phyloP scores from a whole-genome alignment of 1,284 basidiomycete genomes.

The Waitea zeae region DNA sequence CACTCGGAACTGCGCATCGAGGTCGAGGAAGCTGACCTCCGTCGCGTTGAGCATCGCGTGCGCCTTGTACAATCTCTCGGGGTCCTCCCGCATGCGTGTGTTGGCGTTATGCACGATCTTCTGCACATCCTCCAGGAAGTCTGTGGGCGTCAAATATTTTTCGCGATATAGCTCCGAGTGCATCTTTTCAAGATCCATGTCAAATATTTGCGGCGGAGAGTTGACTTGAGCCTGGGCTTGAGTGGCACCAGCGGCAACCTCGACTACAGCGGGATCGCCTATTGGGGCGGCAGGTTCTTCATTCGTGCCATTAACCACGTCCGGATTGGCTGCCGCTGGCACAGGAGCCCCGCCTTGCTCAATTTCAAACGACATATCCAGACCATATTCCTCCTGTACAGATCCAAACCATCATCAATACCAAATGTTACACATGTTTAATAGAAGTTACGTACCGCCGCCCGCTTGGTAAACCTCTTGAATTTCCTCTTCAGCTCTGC shows the following conservation, averaged over 20 bases:
- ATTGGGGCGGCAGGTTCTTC: conserved; percentile 9
- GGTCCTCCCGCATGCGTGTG: conserved; percentile 45
- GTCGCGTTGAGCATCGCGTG: conserved; percentile 84
- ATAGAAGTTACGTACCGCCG: conserved; percentile 37
- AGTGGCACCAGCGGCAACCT: not conserved
- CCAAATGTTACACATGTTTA: not conserved
- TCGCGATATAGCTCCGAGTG: conserved; percentile 75
- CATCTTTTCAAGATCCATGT: conserved; percentile 88
- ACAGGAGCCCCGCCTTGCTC: conserved; percentile 1
- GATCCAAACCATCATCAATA: too few species aligned
- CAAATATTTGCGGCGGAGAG: conserved; percentile 29
- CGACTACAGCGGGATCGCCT: conserved; percentile 5
- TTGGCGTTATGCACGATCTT: conserved; percentile 85
- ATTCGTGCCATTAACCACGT: not conserved
- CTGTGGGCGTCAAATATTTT: conserved; percentile 74
- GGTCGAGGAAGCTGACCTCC: conserved; percentile 76
- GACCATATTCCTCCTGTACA: conserved; percentile 56
- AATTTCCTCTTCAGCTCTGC: conserved; percentile 87
- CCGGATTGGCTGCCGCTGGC: not conserved
- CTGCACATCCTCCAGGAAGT: conserved; percentile 78
- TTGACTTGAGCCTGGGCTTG: conserved; percentile 4
- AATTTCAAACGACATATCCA: conserved; percentile 16
- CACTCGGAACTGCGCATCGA: conserved; percentile 66
- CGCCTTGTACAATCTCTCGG: conserved; percentile 66
- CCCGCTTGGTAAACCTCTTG: conserved; percentile 77